These are phyloP conservation scores for Clarireedia sp. DNA, from an alignment of 2,329 filamentous ascomycete species.

Conservation along the genomic window DNA sequence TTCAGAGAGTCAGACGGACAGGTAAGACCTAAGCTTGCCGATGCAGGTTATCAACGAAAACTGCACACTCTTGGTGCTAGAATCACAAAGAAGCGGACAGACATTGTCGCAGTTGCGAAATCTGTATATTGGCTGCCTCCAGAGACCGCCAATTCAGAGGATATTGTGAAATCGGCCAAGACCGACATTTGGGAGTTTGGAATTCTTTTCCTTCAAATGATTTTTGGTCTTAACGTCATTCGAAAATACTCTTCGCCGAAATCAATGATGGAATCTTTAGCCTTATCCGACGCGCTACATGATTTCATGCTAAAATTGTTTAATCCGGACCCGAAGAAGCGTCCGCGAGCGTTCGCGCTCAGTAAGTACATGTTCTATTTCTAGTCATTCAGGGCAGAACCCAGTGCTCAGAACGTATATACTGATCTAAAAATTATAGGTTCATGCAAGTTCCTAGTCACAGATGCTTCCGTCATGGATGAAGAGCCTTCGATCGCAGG, in stretches of 20 bases:
- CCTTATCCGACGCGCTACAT: conserved; percentile 65
- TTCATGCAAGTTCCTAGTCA: conserved; percentile 59
- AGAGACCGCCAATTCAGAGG: conserved; percentile 58
- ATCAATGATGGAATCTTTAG: conserved; percentile 61
- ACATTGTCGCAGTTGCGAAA: conserved; percentile 52
- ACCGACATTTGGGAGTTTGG: conserved; percentile 95
- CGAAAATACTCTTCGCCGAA: conserved; percentile 73
- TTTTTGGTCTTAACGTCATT: conserved; percentile 73
- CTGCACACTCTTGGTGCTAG: conserved; percentile 53
- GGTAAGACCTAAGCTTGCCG: conserved; percentile 65
- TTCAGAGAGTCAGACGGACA: conserved; percentile 62
- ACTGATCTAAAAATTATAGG: not conserved
- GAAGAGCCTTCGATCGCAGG: conserved; percentile 32
- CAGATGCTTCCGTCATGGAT: conserved; percentile 50
- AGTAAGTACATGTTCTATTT: conserved; percentile 24
- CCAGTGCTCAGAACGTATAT: too few relatives aligned
- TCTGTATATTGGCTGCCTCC: conserved; percentile 80
- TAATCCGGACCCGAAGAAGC: conserved; percentile 72
- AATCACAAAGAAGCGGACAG: conserved; percentile 45
- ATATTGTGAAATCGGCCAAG: conserved; percentile 61
- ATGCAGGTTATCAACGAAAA: conserved; percentile 62
- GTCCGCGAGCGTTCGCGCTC: conserved; percentile 72
- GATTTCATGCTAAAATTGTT: conserved; percentile 82
- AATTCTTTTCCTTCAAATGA: conserved; percentile 86
- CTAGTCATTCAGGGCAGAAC: not conserved